Base-by-base conservation (phyloP, 257 asterid genomes). In the Plantago elongata region DNA sequence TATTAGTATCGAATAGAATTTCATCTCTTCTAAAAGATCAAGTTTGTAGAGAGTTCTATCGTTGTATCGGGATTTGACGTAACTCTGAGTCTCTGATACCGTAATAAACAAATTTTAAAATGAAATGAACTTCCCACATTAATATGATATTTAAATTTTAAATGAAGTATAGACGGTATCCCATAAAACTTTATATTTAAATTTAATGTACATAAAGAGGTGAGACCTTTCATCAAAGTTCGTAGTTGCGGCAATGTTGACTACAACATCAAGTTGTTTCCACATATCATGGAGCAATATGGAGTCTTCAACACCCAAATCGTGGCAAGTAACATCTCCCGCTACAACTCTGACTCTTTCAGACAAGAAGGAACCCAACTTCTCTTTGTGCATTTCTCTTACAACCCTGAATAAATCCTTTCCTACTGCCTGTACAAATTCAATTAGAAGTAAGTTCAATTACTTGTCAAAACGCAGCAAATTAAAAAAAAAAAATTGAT, bases 231-330 rank as follows among this genome's bases (percentile, higher is more conserved):
- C 96, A 62, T 91, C 94, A 64, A 88, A 91, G 47, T 84, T 79
- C 54, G 98, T 91, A 0, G 84, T 88, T 62, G 98, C 98, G 63
- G 98, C 98, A 61, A 88, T 66, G 68, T 91, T 91, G 50, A 88
- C 76, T 1, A 91, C 95, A 68, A 88, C 81, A 60, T 88, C 96
- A 30, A 88, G 80, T 76, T 88, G 66, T 45, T 55, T 74, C 84
- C 84, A 80, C 87, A 88, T 85, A 66, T 84, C 85, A 17, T 85
- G 78, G 57, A 82, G n/a, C 73, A 91, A 59, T 11, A 7, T 51
- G 0, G 70, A 3, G 44, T 85, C 89, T 18, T 79, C 74, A 40
- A 91, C 77, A 5, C 95, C 98, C 61, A 91, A 73, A 61, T 91
- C 81, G 27, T 91, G 81, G 17, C 37, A 64, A 11, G 80, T 72